Evolutionary conservation across 768 basidiomycete genomes (phyloP).

Genomic region (Tylopilus rubrobrunneus): DNA sequence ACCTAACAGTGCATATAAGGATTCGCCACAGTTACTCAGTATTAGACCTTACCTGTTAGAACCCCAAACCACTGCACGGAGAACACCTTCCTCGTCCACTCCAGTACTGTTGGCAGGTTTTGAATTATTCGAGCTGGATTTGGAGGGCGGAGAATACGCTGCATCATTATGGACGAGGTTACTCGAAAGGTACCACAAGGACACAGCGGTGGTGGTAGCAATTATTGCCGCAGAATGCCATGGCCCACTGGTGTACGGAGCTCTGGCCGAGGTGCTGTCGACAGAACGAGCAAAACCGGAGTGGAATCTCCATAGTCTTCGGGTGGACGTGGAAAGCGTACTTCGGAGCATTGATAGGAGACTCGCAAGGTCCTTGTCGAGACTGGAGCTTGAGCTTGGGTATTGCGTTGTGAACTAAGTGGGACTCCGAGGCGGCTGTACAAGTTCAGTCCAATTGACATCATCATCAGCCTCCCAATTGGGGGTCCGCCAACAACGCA

Average conservation of each 20-base stretch:
- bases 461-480: not conserved
- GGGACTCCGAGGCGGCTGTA: too few relatives aligned
- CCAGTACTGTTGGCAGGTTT: constrained; percentile 21
- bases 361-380: not conserved
- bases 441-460: too few relatives aligned
- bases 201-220: constrained; percentile 24
- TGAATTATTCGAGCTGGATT: not conserved
- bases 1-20: constrained; percentile 33
- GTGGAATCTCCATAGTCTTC: not conserved
- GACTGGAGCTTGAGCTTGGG: not conserved
- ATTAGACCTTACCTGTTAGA: constrained; percentile 56
- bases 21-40: not conserved
- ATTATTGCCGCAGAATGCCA: constrained; percentile 16
- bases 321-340: not conserved
- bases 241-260: not conserved
- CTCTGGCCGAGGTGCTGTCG: not conserved
- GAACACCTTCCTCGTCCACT: constrained; percentile 22
- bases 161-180: constrained; percentile 37
- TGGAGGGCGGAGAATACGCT: constrained; percentile 2
- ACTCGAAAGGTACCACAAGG: constrained; percentile 38
- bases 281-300: constrained; percentile 8
- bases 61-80: constrained; percentile 66
- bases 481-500: not conserved
- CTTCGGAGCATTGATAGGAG: constrained; percentile 14
- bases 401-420: too few relatives aligned